Evolutionary conservation across 148 eudicot species (phyloP).

Genomic region (Cornus suecica): DNA sequence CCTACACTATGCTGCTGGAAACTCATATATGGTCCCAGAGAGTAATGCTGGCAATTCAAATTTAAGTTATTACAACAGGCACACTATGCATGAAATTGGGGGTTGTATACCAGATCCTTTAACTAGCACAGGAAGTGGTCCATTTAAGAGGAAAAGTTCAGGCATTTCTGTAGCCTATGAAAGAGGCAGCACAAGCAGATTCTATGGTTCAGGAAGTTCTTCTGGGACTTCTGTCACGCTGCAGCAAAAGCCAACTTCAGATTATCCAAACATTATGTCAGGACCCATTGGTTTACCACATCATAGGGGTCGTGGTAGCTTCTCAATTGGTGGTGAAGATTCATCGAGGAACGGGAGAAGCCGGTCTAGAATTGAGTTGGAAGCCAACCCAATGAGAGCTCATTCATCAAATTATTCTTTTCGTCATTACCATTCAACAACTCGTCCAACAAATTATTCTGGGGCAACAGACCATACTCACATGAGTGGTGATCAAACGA

Average conservation of each 20-base stretch:
- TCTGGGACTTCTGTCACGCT: constrained; percentile 24
- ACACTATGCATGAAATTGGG: constrained; percentile 11
- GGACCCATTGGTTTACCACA: constrained; percentile 14
- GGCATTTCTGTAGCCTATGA: constrained; percentile 14
- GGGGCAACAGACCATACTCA: constrained; percentile 3
- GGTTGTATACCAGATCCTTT: constrained; percentile 7
- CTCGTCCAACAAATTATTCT: constrained; percentile 7
- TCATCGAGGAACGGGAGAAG: constrained; percentile 34
- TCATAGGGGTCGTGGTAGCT: constrained; percentile 20
- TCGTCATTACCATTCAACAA: constrained; percentile 24
- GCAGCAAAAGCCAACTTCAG: constrained; percentile 14
- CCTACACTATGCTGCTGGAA: constrained; percentile 13
- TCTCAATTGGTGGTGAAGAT: constrained; percentile 21
- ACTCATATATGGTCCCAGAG: constrained; percentile 13
- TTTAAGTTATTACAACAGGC: constrained; percentile 11
- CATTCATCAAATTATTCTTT: constrained; percentile 23
- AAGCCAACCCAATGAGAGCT: constrained; percentile 11
- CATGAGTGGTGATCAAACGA: constrained; percentile 16
- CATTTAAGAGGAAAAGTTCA: constrained; percentile 28
- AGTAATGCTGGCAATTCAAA: constrained; percentile 5
- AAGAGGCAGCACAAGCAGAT: constrained; percentile 27
- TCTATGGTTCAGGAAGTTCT: constrained; percentile 25
- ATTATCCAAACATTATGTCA: constrained; percentile 10
- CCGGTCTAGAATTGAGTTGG: constrained; percentile 21
- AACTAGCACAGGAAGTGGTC: constrained; percentile 15